phyloP scores from a whole-genome alignment of 768 basidiomycete genomes.

The Serendipita vermifera region DNA sequence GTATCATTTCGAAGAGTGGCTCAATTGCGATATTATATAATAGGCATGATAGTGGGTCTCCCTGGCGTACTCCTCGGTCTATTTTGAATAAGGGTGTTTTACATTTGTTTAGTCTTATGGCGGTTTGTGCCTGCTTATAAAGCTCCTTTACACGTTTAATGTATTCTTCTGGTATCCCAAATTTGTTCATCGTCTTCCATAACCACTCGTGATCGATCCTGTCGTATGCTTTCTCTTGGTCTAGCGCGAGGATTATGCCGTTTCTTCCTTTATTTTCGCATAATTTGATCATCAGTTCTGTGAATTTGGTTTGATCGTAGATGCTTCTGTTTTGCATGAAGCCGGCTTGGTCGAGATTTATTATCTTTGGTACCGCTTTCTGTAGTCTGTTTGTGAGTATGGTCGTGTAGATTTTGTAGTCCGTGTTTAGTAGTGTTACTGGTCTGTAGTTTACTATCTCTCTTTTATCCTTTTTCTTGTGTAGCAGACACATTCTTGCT shows the following conservation, averaged over 20 bases:
- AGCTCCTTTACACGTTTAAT: constrained; percentile 2
- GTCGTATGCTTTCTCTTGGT: constrained; percentile 15
- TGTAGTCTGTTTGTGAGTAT: neutral
- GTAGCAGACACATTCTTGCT: constrained; percentile 13
- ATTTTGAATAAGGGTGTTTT: neutral
- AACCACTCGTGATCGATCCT: constrained; percentile 13
- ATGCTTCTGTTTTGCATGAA: constrained; percentile 14
- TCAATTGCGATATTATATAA: constrained; percentile 16
- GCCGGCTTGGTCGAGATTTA: constrained; percentile 14
- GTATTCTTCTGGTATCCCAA: constrained; percentile 9
- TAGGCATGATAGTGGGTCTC: constrained; percentile 16
- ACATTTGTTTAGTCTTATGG: constrained; percentile 6
- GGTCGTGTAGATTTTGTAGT: constrained; percentile 14
- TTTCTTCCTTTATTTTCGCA: constrained; percentile 10
- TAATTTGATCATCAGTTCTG: constrained; percentile 7
- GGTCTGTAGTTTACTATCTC: constrained; percentile 15
- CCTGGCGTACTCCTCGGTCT: constrained; percentile 12
- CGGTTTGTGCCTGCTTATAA: constrained; percentile 1
- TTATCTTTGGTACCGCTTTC: neutral
- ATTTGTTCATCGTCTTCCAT: constrained; percentile 5
- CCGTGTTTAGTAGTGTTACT: constrained; percentile 13
- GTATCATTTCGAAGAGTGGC: constrained; percentile 12
- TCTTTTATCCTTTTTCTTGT: constrained; percentile 10
- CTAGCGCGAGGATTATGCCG: constrained; percentile 13
- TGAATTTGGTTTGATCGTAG: constrained; percentile 13